These are phyloP conservation scores for Amphirosellinia nigrospora DNA, from an alignment of 495 filamentous ascomycete species.

Conservation along the genomic window DNA sequence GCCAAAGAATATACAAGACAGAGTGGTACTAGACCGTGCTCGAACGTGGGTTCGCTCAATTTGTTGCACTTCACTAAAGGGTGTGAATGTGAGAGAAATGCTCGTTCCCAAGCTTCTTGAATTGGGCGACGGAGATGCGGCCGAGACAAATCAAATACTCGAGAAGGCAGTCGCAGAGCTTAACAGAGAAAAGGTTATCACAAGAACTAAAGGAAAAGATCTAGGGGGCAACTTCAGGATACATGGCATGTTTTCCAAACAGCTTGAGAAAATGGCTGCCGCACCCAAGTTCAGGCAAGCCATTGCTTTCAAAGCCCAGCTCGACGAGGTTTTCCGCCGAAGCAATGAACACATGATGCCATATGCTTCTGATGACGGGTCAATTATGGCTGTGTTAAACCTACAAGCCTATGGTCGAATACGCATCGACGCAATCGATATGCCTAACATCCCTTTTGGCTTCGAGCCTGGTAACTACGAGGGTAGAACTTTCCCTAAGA, in stretches of 20 bases:
- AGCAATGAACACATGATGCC: conserved; percentile 44
- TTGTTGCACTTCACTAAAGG: conserved; percentile 42
- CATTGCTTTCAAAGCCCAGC: conserved; percentile 60
- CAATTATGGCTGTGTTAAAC: conserved; percentile 72
- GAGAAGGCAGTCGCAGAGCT: conserved; percentile 63
- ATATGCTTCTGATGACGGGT: conserved; percentile 65
- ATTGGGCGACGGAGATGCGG: conserved; percentile 41
- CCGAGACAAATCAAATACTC: conserved; percentile 52
- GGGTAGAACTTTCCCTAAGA: conserved; percentile 71
- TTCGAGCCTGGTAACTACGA: conserved; percentile 74
- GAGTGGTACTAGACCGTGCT: conserved; percentile 29
- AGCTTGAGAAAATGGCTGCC: conserved; percentile 55
- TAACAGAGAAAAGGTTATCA: conserved; percentile 63
- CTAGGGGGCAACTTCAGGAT: conserved; percentile 62
- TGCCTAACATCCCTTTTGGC: conserved; percentile 73
- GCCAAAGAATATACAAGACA: conserved; percentile 14
- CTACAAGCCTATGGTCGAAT: conserved; percentile 67
- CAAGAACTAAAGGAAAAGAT: conserved; percentile 59
- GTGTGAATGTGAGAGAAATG: conserved; percentile 41
- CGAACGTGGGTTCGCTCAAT: conserved; percentile 44
- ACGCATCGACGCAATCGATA: conserved; percentile 58
- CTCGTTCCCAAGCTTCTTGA: conserved; percentile 46
- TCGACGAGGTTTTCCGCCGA: conserved; percentile 61
- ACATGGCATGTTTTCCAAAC: conserved; percentile 60
- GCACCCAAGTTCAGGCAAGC: conserved; percentile 58